phyloP scores from a whole-genome alignment of 306 rosid species.

The Castanopsis chinensis region DNA sequence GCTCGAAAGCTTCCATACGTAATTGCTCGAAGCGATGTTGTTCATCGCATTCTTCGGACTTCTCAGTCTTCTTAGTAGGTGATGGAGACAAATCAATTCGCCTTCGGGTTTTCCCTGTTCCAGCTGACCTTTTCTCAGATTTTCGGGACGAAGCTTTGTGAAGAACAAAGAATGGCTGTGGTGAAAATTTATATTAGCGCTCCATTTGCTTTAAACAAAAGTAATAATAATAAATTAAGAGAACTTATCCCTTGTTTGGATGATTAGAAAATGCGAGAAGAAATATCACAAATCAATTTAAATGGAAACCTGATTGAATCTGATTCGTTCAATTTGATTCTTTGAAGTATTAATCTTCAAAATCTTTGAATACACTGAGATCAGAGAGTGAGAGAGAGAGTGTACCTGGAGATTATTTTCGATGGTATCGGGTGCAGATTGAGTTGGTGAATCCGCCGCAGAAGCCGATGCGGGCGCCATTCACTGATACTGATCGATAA shows the following conservation, averaged over 20 bases:
- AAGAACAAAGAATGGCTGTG: conserved; percentile 75
- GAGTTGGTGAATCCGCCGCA: conserved; percentile 17
- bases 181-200: conserved; percentile 23
- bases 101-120: conserved; percentile 40
- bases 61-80: conserved; percentile 27
- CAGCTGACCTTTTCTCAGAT: conserved; percentile 39
- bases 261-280: not conserved
- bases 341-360: not conserved
- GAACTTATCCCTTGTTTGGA: not conserved
- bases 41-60: conserved; percentile 34
- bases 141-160: conserved; percentile 57
- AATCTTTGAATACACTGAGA: not conserved
- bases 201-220: not conserved
- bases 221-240: not conserved
- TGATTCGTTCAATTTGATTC: not conserved
- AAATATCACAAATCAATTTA: not conserved
- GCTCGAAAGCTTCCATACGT: conserved; percentile 50
- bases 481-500: not conserved
- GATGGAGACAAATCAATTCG: conserved; percentile 49
- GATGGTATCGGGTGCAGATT: not conserved
- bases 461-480: conserved; percentile 2
- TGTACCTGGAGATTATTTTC: conserved; percentile 32
- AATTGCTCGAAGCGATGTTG: conserved; percentile 25
- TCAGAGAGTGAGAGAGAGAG: not conserved
- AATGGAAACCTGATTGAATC: not conserved